phyloP scores from a whole-genome alignment of 1,284 basidiomycete species.

The Apiotrichum sp. region DNA sequence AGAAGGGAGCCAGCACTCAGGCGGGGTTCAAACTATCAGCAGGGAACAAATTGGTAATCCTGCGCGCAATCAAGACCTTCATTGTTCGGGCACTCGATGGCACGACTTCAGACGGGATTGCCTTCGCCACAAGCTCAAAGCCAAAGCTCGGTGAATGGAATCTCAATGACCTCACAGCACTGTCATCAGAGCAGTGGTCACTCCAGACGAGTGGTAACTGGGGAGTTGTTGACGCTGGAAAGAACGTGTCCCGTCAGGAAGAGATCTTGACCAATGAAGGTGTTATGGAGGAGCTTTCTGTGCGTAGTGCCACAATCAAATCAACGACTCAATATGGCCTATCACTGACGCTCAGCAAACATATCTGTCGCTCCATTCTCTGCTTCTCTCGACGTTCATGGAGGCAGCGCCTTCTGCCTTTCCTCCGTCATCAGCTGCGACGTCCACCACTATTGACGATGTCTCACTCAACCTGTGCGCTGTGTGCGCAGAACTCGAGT shows the following conservation, averaged over 20 bases:
- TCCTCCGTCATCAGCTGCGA: constrained; percentile 48
- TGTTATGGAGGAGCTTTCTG: constrained; percentile 21
- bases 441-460: constrained; percentile 22
- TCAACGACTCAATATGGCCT: no score
- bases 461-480: constrained; percentile 59
- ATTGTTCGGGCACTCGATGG: constrained; percentile 23
- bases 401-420: constrained; percentile 78
- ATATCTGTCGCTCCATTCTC: constrained; percentile 60
- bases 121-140: background rate
- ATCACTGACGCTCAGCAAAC: constrained; percentile 21
- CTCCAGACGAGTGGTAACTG: constrained; percentile 4
- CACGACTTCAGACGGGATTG: background rate
- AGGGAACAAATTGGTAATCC: constrained; percentile 33
- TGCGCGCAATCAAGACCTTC: constrained; percentile 39
- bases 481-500: constrained; percentile 58
- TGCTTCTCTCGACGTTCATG: constrained; percentile 71
- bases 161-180: constrained; percentile 4
- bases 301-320: constrained; percentile 5
- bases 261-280: constrained; percentile 10
- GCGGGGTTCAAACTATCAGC: constrained; percentile 31
- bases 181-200: constrained; percentile 13
- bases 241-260: background rate
- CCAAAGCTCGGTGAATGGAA: constrained; percentile 7
- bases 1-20: constrained; percentile 35
- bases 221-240: constrained; percentile 4